These are phyloP conservation scores for Globisporangium cylindrosporum DNA, from an alignment of 352 stramenopile species.

Conservation along the genomic window DNA sequence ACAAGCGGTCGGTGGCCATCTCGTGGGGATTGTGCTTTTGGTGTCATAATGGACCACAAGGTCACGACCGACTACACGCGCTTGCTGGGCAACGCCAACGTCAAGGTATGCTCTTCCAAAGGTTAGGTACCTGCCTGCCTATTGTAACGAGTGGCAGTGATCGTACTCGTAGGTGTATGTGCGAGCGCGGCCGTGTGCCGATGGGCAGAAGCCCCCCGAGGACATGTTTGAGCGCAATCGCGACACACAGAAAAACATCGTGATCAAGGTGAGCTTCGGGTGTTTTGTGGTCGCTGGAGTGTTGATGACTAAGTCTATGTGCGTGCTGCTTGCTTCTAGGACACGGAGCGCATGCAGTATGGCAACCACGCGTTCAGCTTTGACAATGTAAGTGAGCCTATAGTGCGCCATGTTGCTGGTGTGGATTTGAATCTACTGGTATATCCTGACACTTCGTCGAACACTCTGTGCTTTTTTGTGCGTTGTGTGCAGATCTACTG, in stretches of 20 bases:
- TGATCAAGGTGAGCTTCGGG: constrained; percentile 56
- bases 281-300: neutral
- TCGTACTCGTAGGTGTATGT: constrained; percentile 52
- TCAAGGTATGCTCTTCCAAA: constrained; percentile 43
- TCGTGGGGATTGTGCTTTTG: too few species aligned
- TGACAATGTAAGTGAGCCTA: constrained; percentile 45
- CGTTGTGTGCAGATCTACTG: constrained; percentile 58
- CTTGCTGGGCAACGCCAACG: constrained; percentile 69
- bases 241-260: constrained; percentile 74
- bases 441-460: neutral
- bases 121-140: too few species aligned
- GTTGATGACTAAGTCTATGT: neutral
- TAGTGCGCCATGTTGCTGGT: too few species aligned
- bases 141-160: too few species aligned
- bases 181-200: constrained; percentile 70
- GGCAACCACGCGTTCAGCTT: constrained; percentile 86
- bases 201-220: constrained; percentile 59
- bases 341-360: constrained; percentile 84
- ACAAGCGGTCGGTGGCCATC: too few species aligned
- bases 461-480: neutral
- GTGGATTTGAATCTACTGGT: neutral
- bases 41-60: constrained; percentile 73
- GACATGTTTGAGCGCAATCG: constrained; percentile 85
- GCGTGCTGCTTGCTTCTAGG: constrained; percentile 23
- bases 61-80: constrained; percentile 85